A percentile compares a stretch with the other conserved stretches of the same genome.
phyloP scores from a whole-genome alignment of 2,329 filamentous ascomycete genomes.

The Monilinia aucupariae region DNA sequence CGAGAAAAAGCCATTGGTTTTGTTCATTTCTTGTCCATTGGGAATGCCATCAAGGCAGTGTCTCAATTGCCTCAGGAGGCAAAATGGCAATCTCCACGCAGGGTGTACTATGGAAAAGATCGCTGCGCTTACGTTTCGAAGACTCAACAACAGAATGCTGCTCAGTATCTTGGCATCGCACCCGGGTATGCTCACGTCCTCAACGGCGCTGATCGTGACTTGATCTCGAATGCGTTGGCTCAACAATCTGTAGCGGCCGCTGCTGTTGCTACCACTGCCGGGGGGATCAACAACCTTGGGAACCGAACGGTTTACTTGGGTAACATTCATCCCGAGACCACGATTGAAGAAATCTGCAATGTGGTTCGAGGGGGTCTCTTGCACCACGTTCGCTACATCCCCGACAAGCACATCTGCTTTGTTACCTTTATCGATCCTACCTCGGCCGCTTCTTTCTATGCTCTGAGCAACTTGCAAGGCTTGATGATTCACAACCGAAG shows the following conservation, averaged over 20 bases:
- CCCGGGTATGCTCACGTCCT: constrained; percentile 95
- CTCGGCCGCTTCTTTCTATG: constrained; percentile 95
- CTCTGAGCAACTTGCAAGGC: constrained; percentile 92
- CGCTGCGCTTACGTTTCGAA: constrained; percentile 98
- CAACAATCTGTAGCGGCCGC: constrained; percentile 97
- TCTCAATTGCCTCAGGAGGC: constrained; percentile 91
- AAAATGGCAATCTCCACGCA: constrained; percentile 92
- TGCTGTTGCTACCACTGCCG: constrained; percentile 91
- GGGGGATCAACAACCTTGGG: constrained; percentile 93
- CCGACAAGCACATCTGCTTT: constrained; percentile 99
- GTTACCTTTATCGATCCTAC: constrained; percentile 99
- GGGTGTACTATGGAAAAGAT: constrained; percentile 98
- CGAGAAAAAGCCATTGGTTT: constrained; percentile 98
- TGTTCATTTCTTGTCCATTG: constrained; percentile 94
- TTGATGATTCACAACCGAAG: constrained; percentile 99
- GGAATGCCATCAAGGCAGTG: constrained; percentile 97
- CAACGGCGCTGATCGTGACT: constrained; percentile 89
- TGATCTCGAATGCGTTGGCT: constrained; percentile 92
- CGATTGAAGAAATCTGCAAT: constrained; percentile 99
- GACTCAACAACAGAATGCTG: constrained; percentile 98
- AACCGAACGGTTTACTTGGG: constrained; percentile 97
- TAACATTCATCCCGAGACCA: constrained; percentile 98
- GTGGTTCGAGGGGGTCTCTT: constrained; percentile 92
- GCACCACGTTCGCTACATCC: constrained; percentile 98
- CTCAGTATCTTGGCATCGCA: constrained; percentile 94